Percentiles rank a stretch among this genome's conserved stretches.
phyloP scores from a whole-genome alignment of 345 rosid species.

The Combretum micranthum region DNA sequence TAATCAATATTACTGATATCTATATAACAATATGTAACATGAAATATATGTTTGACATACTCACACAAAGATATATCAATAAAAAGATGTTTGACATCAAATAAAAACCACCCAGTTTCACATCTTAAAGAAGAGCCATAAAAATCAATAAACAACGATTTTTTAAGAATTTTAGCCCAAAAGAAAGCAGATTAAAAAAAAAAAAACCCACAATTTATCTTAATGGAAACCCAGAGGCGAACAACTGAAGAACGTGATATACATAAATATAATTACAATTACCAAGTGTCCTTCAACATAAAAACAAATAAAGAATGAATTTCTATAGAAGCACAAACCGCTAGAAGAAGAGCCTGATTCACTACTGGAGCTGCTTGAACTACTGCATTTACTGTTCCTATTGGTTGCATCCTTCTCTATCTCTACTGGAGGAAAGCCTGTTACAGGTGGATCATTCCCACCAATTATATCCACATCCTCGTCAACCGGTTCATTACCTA shows the following conservation, averaged over 20 bases:
- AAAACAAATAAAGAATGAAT: constrained; percentile 9
- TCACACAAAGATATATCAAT: background rate
- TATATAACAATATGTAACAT: background rate
- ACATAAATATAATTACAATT: background rate
- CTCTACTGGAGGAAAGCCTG: constrained; percentile 44
- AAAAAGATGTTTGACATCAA: background rate
- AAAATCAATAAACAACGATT: too few species aligned
- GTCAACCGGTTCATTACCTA: constrained; percentile 55
- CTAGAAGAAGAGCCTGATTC: constrained; percentile 71
- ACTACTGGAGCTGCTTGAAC: constrained; percentile 71
- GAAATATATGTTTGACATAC: background rate
- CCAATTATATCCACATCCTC: constrained; percentile 84
- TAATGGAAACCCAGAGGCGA: background rate
- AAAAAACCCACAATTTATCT: too few species aligned
- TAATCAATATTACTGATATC: background rate
- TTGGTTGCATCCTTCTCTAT: constrained; percentile 51
- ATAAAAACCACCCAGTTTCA: background rate
- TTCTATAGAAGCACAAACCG: constrained; percentile 47
- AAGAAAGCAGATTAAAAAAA: too few species aligned
- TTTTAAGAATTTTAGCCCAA: too few species aligned
- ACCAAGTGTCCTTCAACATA: background rate
- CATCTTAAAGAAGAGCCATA: too few species aligned
- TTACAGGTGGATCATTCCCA: constrained; percentile 54
- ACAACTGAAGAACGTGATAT: background rate
- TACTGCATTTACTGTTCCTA: constrained; percentile 45